These are phyloP conservation scores for Crucihimalaya himalaica DNA, from an alignment of 345 rosid genomes.

Conservation along the genomic window DNA sequence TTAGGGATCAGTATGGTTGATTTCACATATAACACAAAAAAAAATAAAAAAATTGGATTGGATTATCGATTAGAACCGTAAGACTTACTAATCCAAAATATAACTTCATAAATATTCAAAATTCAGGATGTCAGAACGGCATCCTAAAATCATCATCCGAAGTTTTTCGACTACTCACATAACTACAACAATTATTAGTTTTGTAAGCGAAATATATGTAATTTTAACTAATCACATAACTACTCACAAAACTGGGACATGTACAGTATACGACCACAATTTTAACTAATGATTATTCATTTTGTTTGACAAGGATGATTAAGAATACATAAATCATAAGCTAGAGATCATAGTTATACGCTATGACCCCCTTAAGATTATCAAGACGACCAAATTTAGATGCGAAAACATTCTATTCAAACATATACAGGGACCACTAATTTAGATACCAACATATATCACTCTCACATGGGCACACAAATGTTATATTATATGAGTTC, in stretches of 20 bases:
- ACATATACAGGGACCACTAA: neutral
- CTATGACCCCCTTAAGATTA: constrained; percentile 25
- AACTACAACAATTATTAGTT: neutral
- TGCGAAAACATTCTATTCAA: constrained; percentile 14
- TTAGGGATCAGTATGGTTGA: neutral
- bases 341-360: neutral
- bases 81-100: neutral
- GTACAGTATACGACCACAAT: too few species aligned
- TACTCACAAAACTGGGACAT: too few species aligned
- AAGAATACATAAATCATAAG: too few species aligned
- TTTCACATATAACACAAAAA: neutral
- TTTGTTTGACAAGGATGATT: neutral
- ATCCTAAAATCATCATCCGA: neutral
- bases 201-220: neutral
- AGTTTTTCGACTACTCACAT: neutral
- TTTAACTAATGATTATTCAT: too few species aligned
- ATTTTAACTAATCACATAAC: too few species aligned
- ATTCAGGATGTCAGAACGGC: neutral
- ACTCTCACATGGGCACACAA: constrained; percentile 27
- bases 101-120: neutral
- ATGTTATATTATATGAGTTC: neutral
- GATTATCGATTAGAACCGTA: neutral
- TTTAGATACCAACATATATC: constrained; percentile 1
- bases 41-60: neutral
- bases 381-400: neutral